A percentile compares a stretch with the other conserved stretches of the same genome.
phyloP scores from a whole-genome alignment of 768 basidiomycete species.

The Termitomyces bulborhizus region DNA sequence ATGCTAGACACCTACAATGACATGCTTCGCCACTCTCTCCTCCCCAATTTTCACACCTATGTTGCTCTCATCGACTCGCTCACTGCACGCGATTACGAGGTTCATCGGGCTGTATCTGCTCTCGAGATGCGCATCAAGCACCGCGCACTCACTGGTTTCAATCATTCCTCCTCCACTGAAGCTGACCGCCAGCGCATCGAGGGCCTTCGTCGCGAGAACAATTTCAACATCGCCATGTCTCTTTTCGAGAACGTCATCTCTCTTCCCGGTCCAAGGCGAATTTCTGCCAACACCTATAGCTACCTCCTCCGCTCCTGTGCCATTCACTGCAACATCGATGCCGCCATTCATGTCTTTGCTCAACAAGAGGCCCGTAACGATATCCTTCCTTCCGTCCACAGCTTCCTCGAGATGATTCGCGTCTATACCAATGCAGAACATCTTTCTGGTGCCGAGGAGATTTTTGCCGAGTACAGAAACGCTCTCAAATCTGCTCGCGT shows the following conservation, averaged over 20 bases:
- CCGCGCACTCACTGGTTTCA: constrained; percentile 21
- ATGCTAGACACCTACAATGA: constrained; percentile 67
- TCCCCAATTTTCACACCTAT: constrained; percentile 63
- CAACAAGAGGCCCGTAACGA: constrained; percentile 45
- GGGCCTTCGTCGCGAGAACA: constrained; percentile 54
- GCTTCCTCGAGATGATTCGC: constrained; percentile 52
- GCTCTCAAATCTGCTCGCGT: constrained; percentile 35
- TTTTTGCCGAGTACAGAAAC: constrained; percentile 55
- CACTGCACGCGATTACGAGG: constrained; percentile 61
- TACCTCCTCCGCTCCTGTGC: constrained; percentile 60
- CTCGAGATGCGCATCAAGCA: constrained; percentile 38
- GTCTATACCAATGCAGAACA: constrained; percentile 50
- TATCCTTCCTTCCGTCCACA: constrained; percentile 24
- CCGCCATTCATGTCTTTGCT: constrained; percentile 59
- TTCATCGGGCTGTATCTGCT: constrained; percentile 36
- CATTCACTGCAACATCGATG: constrained; percentile 46
- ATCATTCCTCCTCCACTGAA: constrained; percentile 14
- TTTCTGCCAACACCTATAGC: constrained; percentile 38
- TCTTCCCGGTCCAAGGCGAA: constrained; percentile 21
- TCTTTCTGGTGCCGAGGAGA: constrained; percentile 41
- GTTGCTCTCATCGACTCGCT: constrained; percentile 53
- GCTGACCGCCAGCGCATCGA: constrained; percentile 33
- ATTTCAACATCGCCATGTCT: constrained; percentile 63
- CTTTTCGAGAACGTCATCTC: constrained; percentile 60
- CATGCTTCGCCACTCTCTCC: constrained; percentile 54